Evolutionary conservation across 2,329 filamentous ascomycete genomes (phyloP).

Genomic region (Remersonia thermophila): DNA sequence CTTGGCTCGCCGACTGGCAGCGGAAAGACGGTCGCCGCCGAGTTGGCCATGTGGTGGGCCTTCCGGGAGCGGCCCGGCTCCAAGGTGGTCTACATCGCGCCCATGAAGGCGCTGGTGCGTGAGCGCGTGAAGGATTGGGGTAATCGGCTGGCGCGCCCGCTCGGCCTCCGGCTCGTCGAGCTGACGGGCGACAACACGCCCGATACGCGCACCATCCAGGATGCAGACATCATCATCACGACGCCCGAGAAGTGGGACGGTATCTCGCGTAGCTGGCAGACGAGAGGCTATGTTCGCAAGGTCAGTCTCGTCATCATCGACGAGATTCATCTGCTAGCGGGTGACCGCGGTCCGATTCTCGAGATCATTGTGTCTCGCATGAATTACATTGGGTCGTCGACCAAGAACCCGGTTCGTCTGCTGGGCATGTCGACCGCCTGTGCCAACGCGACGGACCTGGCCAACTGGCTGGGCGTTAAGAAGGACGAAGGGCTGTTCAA

Average conservation of each 20-base stretch:
- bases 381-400: slow-evolving; percentile 97
- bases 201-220: slow-evolving; percentile 85
- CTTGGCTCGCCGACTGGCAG: slow-evolving; percentile 93
- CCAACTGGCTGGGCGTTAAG: slow-evolving; percentile 94
- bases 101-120: slow-evolving; percentile 96
- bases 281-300: slow-evolving; percentile 86
- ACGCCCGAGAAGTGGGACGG: slow-evolving; percentile 99
- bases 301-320: slow-evolving; percentile 97
- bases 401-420: slow-evolving; percentile 75
- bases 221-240: slow-evolving; percentile 95
- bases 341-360: slow-evolving; percentile 90
- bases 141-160: slow-evolving; percentile 62
- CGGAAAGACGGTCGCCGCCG: slow-evolving; percentile 92
- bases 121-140: slow-evolving; percentile 96
- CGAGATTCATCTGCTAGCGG: slow-evolving; percentile 93
- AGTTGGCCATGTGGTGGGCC: slow-evolving; percentile 99
- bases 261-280: slow-evolving; percentile 98
- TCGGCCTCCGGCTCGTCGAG: slow-evolving; percentile 86
- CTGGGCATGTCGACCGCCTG: slow-evolving; percentile 99
- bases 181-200: slow-evolving; percentile 92
- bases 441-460: slow-evolving; percentile 86
- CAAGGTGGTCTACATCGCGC: slow-evolving; percentile 97
- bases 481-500: slow-evolving; percentile 85
- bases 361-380: slow-evolving; percentile 91
- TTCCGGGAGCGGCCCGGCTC: slow-evolving; percentile 89